Percentiles rank a stretch among this genome's conserved stretches.
These are phyloP conservation scores for Fonsecaea nubica DNA, from an alignment of 2,329 filamentous ascomycete genomes.

Conservation along the genomic window DNA sequence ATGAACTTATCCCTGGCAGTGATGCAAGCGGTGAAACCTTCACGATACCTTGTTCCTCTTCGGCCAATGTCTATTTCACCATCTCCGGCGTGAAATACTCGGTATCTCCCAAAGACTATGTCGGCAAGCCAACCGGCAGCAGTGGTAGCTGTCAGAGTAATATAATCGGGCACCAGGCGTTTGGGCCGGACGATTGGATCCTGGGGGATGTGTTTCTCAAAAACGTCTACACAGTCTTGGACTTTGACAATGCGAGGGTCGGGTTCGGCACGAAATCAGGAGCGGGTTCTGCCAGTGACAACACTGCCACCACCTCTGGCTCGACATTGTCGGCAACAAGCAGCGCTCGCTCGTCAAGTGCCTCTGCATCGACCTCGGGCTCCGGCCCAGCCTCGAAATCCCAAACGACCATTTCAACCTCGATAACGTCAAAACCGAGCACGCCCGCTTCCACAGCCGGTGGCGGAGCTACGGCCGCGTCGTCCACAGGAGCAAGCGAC, in stretches of 20 bases:
- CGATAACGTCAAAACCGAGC: slow-evolving; percentile 13
- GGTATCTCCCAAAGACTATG: slow-evolving; percentile 74
- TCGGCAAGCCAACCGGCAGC: slow-evolving; percentile 51
- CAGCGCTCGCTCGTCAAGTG: slow-evolving; percentile 66
- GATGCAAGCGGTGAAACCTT: slow-evolving; percentile 63
- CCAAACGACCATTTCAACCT: slow-evolving; percentile 15
- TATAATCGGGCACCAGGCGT: slow-evolving; percentile 74
- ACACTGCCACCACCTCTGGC: slow-evolving; percentile 61
- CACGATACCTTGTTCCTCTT: slow-evolving; percentile 74
- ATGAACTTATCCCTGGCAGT: slow-evolving; percentile 70
- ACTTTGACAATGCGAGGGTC: slow-evolving; percentile 64
- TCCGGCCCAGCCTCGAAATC: slow-evolving; percentile 7
- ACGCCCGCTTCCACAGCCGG: slow-evolving; percentile 23
- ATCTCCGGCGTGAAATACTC: slow-evolving; percentile 73
- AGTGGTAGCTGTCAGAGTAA: slow-evolving; percentile 66
- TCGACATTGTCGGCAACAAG: slow-evolving; percentile 64
- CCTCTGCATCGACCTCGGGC: slow-evolving; percentile 51
- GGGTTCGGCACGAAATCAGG: slow-evolving; percentile 41
- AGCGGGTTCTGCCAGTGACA: slow-evolving; percentile 44
- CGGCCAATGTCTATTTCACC: slow-evolving; percentile 64
- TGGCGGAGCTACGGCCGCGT: slow-evolving; percentile 11
- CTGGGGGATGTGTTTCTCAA: slow-evolving; percentile 85
- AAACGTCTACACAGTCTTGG: slow-evolving; percentile 87
- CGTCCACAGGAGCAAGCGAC: slow-evolving; percentile 24
- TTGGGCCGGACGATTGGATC: slow-evolving; percentile 71